A percentile compares a stretch with the other conserved stretches of the same genome.
phyloP scores from a whole-genome alignment of 345 rosid species.

The Cardamine occulta region DNA sequence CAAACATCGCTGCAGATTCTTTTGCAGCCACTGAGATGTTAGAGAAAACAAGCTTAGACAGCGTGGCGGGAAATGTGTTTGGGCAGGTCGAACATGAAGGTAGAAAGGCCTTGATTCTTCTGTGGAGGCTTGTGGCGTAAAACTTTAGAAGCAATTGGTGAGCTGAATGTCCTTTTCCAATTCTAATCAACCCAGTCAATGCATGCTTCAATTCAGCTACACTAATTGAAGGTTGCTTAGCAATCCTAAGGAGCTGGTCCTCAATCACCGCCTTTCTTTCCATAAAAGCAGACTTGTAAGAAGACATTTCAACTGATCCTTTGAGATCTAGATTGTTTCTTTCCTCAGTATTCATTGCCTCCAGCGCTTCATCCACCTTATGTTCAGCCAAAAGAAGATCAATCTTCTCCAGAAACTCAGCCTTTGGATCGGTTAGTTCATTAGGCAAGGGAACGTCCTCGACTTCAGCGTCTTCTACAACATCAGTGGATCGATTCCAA shows the following conservation, averaged over 20 bases:
- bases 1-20: slow-evolving; percentile 76
- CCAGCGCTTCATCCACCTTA: slow-evolving; percentile 72
- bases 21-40: slow-evolving; percentile 63
- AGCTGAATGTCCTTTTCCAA: slow-evolving; percentile 87
- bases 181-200: slow-evolving; percentile 64
- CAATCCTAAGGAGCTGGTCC: slow-evolving; percentile 68
- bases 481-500: slow-evolving; percentile 55
- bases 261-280: slow-evolving; percentile 73
- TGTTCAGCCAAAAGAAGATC: slow-evolving; percentile 92
- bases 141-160: slow-evolving; percentile 74
- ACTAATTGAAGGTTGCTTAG: slow-evolving; percentile 65
- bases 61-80: slow-evolving; percentile 72
- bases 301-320: slow-evolving; percentile 55
- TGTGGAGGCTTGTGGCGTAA: slow-evolving; percentile 59
- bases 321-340: slow-evolving; percentile 61
- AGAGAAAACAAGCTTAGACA: slow-evolving; percentile 82
- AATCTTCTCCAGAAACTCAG: slow-evolving; percentile 60
- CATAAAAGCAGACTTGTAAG: slow-evolving; percentile 61
- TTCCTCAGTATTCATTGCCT: slow-evolving; percentile 74
- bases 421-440: slow-evolving; percentile 46
- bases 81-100: slow-evolving; percentile 81
- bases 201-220: slow-evolving; percentile 60
- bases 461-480: slow-evolving; percentile 46
- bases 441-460: slow-evolving; percentile 44
- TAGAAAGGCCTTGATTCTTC: slow-evolving; percentile 63